A percentile compares a stretch with the other conserved stretches of the same genome.
These are phyloP conservation scores for Fraxinus platypoda DNA, from an alignment of 305 asterid genomes.

Conservation along the genomic window DNA sequence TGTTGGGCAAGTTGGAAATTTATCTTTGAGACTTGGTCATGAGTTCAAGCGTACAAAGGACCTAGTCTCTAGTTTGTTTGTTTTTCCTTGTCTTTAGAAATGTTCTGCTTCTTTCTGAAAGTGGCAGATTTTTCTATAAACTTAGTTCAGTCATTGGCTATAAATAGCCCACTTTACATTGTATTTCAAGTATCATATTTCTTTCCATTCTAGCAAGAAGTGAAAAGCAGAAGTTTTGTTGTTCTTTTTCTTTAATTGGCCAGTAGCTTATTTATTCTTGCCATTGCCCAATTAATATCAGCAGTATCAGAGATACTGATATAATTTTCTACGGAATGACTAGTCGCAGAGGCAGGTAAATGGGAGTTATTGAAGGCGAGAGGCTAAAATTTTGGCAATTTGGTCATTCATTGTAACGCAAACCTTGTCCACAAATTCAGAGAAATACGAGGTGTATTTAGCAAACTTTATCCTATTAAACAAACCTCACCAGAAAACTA, in stretches of 20 bases:
- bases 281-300: no score
- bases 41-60: not conserved
- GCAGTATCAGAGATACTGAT: no score
- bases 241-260: no score
- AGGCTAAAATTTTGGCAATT: not conserved
- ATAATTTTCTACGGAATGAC: not conserved
- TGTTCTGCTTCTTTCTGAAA: not conserved
- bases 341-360: not conserved
- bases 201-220: not conserved
- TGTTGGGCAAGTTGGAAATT: not conserved
- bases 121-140: not conserved
- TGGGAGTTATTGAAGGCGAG: not conserved
- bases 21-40: not conserved
- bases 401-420: not conserved
- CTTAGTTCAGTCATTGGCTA: not conserved
- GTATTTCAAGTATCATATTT: not conserved
- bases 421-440: not conserved
- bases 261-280: no score
- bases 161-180: not conserved
- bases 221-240: no score
- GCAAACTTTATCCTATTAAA: not conserved
- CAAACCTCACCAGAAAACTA: not conserved
- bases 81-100: not conserved
- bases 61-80: not conserved
- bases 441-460: not conserved